Percentiles rank a stretch among this genome's conserved stretches.
Conservation (phyloP, 495 filamentous ascomycete genomes). For the Glarea lozoyensis region DNA sequence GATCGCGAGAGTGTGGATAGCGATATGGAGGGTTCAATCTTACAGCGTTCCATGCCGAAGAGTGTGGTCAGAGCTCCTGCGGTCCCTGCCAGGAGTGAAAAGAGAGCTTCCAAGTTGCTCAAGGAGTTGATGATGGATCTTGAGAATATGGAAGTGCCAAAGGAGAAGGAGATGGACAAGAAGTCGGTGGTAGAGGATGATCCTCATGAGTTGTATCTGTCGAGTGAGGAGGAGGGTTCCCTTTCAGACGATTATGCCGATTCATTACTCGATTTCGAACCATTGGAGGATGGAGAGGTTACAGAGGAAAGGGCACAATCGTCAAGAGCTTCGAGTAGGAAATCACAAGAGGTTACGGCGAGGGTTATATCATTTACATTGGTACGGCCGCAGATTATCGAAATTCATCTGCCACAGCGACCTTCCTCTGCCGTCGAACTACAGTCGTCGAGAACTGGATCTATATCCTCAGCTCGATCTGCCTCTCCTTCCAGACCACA, state of each 20-base stretch:
- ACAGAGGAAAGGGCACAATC: background rate
- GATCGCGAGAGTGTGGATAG: too few relatives aligned
- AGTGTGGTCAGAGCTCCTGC: constrained; percentile 10
- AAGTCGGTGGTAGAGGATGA: constrained; percentile 8
- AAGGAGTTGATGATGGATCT: constrained; percentile 16
- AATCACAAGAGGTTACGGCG: constrained; percentile 18
- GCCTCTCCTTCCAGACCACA: constrained; percentile 1
- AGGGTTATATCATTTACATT: constrained; percentile 14
- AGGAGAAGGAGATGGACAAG: constrained; percentile 4
- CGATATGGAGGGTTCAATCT: constrained; percentile 18
- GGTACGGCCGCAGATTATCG: constrained; percentile 19
- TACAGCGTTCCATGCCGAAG: constrained; percentile 9
- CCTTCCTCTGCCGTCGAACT: constrained; percentile 7
- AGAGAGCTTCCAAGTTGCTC: constrained; percentile 12
- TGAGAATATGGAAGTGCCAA: constrained; percentile 11
- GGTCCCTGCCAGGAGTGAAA: constrained; percentile 17
- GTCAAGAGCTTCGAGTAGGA: constrained; percentile 13
- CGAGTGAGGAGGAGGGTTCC: constrained; percentile 21
- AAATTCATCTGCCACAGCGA: constrained; percentile 14
- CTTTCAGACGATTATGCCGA: constrained; percentile 18
- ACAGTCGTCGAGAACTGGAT: too few relatives aligned
- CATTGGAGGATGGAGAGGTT: background rate
- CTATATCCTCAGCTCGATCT: background rate
- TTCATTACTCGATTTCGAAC: constrained; percentile 15
- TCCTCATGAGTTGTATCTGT: constrained; percentile 21